These are phyloP conservation scores for Rehmannia glutinosa DNA, from an alignment of 257 asterid species.

Conservation along the genomic window DNA sequence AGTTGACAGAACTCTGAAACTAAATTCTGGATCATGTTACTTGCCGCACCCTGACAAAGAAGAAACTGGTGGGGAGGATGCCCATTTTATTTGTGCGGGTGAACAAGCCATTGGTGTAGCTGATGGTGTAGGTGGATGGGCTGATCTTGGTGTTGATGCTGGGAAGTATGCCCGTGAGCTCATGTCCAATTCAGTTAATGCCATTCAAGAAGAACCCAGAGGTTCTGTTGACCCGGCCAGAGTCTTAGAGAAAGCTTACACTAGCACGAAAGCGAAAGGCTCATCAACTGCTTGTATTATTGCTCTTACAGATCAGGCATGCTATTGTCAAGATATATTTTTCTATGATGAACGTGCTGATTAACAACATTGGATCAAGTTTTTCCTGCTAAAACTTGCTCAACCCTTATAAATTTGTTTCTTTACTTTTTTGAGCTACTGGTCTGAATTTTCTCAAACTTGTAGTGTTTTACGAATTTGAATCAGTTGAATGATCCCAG, in stretches of 20 bases:
- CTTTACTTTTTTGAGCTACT: not conserved
- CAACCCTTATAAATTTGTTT: not conserved
- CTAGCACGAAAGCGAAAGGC: conserved; percentile 67
- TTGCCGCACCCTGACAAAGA: conserved; percentile 95
- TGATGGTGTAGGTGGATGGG: conserved; percentile 99
- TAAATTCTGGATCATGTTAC: conserved; percentile 79
- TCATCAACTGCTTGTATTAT: conserved; percentile 95
- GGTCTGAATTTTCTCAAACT: not conserved
- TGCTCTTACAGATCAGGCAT: conserved; percentile 85
- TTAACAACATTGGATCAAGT: not conserved
- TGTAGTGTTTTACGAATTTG: not conserved
- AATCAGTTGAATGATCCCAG: not conserved
- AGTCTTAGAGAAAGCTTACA: conserved; percentile 85
- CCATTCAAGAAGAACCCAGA: conserved; percentile 73
- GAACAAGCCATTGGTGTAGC: conserved; percentile 86
- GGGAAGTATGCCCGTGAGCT: conserved; percentile 91
- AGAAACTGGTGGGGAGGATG: conserved; percentile 97
- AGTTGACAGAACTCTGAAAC: conserved; percentile 46
- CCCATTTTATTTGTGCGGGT: conserved; percentile 71
- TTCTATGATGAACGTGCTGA: not conserved
- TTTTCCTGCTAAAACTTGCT: too few species aligned
- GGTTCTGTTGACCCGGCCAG: conserved; percentile 81
- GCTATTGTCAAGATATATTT: not conserved
- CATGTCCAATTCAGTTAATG: conserved; percentile 72
- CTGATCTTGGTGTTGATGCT: conserved; percentile 80